These are phyloP conservation scores for Candida sp. DNA, from an alignment of 1,139 yeast species.

Conservation along the genomic window DNA sequence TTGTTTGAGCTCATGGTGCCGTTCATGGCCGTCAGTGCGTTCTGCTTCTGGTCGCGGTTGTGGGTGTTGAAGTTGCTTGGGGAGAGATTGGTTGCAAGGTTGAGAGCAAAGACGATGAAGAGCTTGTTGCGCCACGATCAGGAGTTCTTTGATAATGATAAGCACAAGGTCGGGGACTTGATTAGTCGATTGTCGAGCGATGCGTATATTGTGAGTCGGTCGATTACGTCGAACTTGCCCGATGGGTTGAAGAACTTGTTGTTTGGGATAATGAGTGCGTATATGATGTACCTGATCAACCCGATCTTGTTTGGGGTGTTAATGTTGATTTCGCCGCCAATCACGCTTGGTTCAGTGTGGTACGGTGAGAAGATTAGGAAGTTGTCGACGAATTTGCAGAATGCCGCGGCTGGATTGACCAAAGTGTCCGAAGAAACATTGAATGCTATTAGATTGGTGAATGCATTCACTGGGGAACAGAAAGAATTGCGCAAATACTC, in stretches of 20 bases:
- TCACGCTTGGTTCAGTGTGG: conserved; percentile 53
- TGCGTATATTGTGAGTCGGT: conserved; percentile 55
- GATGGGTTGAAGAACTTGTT: conserved; percentile 52
- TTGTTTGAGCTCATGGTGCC: conserved; percentile 50
- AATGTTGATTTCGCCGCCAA: conserved; percentile 57
- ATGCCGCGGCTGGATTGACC: conserved; percentile 52
- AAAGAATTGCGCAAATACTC: conserved; percentile 47
- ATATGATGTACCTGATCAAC: conserved; percentile 52
- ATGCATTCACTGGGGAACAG: conserved; percentile 51
- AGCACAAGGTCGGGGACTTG: conserved; percentile 59
- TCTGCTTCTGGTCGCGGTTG: conserved; percentile 54
- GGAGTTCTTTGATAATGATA: conserved; percentile 53
- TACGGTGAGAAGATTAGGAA: conserved; percentile 53
- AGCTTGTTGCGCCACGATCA: conserved; percentile 55
- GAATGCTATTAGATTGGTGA: conserved; percentile 47
- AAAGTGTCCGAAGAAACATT: conserved; percentile 52
- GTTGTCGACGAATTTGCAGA: conserved; percentile 47
- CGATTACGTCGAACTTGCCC: conserved; percentile 49
- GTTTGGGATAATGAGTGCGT: conserved; percentile 48
- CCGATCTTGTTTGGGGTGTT: conserved; percentile 52
- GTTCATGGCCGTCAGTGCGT: conserved; percentile 47
- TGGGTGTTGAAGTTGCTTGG: conserved; percentile 52
- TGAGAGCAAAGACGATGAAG: conserved; percentile 53
- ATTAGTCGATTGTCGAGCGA: conserved; percentile 57
- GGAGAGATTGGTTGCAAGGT: conserved; percentile 49